These are phyloP conservation scores for Kurtzmaniella quercitrusa DNA, from an alignment of 1,139 yeast species.

Conservation along the genomic window DNA sequence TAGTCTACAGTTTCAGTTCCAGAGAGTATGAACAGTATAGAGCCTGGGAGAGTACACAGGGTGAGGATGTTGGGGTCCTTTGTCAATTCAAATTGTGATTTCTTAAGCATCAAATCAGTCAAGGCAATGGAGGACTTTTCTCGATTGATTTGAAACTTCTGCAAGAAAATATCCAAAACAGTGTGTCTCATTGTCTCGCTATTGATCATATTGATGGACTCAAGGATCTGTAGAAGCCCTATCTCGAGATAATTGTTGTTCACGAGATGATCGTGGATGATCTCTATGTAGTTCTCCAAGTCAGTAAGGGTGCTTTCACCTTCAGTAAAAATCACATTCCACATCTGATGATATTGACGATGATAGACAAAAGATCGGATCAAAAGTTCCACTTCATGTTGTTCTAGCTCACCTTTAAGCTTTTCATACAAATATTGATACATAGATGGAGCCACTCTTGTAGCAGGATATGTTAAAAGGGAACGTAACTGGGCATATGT, in stretches of 20 bases:
- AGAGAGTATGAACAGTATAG: neutral
- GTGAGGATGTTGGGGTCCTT: neutral
- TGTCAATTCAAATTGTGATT: constrained; percentile 1
- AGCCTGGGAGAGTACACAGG: neutral
- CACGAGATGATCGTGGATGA: constrained; percentile 16
- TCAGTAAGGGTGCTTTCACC: constrained; percentile 27
- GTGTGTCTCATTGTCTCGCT: constrained; percentile 16
- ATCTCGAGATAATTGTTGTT: constrained; percentile 16
- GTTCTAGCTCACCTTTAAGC: constrained; percentile 17
- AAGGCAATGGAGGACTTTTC: neutral
- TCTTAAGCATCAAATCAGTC: neutral
- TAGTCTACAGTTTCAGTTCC: neutral
- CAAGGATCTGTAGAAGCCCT: constrained; percentile 22
- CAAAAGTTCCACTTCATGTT: constrained; percentile 17
- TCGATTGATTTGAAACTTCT: constrained; percentile 12
- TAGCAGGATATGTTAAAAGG: constrained; percentile 31
- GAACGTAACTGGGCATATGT: constrained; percentile 25
- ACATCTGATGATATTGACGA: constrained; percentile 24
- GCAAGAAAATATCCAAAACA: constrained; percentile 19
- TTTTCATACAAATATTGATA: constrained; percentile 20
- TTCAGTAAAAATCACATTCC: constrained; percentile 26
- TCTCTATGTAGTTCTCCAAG: constrained; percentile 33
- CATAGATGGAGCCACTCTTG: constrained; percentile 25
- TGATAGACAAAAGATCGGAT: constrained; percentile 29
- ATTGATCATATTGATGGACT: constrained; percentile 6